Conservation (phyloP, 2,329 filamentous ascomycete genomes). For the Trichoderma citrinoviride region DNA sequence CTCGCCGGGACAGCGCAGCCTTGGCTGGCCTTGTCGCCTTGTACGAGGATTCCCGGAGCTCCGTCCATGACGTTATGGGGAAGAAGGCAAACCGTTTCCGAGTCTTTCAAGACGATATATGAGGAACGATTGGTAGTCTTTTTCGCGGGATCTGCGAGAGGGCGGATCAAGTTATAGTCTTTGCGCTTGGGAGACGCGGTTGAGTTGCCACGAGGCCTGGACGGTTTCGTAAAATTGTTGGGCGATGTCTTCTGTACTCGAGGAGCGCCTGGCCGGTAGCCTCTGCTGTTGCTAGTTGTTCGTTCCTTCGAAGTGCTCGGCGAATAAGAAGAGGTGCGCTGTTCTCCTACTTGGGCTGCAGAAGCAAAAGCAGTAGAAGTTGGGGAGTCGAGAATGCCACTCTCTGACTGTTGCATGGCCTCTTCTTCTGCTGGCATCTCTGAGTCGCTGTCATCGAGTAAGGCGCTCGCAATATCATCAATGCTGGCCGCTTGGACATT, state of each 20-base stretch:
- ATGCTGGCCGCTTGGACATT: slow-evolving; percentile 22
- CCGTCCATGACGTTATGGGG: slow-evolving; percentile 8
- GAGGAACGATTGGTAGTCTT: slow-evolving; percentile 26
- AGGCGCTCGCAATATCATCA: slow-evolving; percentile 33
- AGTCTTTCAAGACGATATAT: slow-evolving; percentile 13
- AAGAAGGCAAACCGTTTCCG: slow-evolving; percentile 3
- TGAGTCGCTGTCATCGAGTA: slow-evolving; percentile 30
- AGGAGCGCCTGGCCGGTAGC: slow-evolving; percentile 2
- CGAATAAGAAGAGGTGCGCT: background rate
- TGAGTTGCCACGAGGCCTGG: slow-evolving; percentile 1
- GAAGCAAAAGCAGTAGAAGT: background rate
- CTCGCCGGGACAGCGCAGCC: background rate
- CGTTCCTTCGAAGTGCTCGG: background rate
- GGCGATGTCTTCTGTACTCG: slow-evolving; percentile 23
- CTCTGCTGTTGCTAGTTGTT: background rate
- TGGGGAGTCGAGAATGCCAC: background rate
- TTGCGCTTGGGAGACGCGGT: slow-evolving; percentile 24
- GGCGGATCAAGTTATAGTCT: slow-evolving; percentile 23
- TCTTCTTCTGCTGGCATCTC: slow-evolving; percentile 15
- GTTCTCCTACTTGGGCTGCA: background rate
- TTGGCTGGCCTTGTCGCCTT: background rate
- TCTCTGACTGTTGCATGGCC: background rate
- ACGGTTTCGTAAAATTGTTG: slow-evolving; percentile 3
- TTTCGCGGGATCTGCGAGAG: slow-evolving; percentile 22
- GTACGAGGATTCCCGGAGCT: background rate